Base-by-base conservation (phyloP, 768 basidiomycete genomes). In the Rhizopogon sp. region DNA sequence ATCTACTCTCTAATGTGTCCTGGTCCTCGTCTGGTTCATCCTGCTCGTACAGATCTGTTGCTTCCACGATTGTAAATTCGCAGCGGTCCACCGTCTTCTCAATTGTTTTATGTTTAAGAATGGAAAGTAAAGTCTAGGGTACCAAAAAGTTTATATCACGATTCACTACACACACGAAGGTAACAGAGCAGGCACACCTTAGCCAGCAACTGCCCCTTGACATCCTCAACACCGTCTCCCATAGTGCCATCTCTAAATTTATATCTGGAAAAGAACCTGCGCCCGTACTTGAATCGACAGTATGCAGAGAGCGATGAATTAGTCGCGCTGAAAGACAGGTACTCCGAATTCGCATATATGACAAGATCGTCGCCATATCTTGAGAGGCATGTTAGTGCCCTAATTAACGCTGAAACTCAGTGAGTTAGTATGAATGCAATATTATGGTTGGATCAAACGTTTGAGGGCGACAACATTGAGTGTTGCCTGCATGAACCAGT, bases 271-370 rank as follows among this genome's bases (percentile, higher is more conserved):
- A 93, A 93, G 71, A 89, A 91, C 39, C 76, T 71, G 40, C 74
- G 79, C 8, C 75, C 74, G 60, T 86, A 90, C 65, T 80, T 84
- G 73, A 93, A 87, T 13, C 88, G 81, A 68, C 84, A 87, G 63
- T 88, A 93, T 10, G 91, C 90, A 39, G 91, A 88, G 64, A 85
- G 81, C 5, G 90, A 85, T 3, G 86, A 83, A 69, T 93, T 93
- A 22, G 87, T 90, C 2, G 85, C 74, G 51, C 87, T 89, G 28
- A 93, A 67, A 6, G 83, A 76, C 33, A 93, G 65, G 35, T 73
- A 70, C 37, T 86, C 83, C 0, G 76, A 65, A 8, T 81, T 80
- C 7, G 87, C 89, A 55, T 83, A 78, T 41, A 93, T 77, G 39
- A 80, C 76, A 42, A 93, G 72, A 57, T 93, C 89, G 56, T 93